These are phyloP conservation scores for Podospora bellae-mahoneyi DNA, from an alignment of 495 filamentous ascomycete genomes.

Conservation along the genomic window DNA sequence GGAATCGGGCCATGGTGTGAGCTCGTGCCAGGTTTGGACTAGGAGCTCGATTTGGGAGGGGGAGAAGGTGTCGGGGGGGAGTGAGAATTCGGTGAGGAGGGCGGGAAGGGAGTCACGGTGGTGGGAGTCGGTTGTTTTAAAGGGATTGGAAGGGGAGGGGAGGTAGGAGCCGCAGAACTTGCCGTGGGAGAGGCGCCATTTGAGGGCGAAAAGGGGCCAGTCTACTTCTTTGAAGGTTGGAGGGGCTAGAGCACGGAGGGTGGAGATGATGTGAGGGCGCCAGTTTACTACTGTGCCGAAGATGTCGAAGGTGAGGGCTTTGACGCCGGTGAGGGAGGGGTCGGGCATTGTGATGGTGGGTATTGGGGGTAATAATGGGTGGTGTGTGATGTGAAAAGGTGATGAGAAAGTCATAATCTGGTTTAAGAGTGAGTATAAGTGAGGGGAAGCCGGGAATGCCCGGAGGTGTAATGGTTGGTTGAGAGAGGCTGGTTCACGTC, in stretches of 20 bases:
- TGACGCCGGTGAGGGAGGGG: constrained; percentile 24
- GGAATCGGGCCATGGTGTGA: constrained; percentile 68
- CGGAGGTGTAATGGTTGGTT: background rate
- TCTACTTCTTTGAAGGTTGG: constrained; percentile 41
- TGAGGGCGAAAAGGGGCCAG: constrained; percentile 60
- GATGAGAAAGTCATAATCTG: background rate
- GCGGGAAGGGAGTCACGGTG: constrained; percentile 58
- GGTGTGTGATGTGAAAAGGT: background rate
- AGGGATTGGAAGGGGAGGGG: constrained; percentile 40
- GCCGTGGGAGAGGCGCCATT: constrained; percentile 65
- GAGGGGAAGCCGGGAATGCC: background rate
- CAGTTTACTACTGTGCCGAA: constrained; percentile 80
- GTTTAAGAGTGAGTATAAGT: background rate
- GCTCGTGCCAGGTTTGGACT: constrained; percentile 63
- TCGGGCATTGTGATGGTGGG: background rate
- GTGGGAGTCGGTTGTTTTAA: constrained; percentile 63
- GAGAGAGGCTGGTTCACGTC: background rate
- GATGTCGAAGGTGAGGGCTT: constrained; percentile 55
- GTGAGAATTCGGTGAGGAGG: constrained; percentile 52
- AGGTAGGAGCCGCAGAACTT: constrained; percentile 56
- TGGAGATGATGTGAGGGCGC: constrained; percentile 57
- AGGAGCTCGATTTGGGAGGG: constrained; percentile 56
- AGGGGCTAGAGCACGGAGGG: constrained; percentile 48
- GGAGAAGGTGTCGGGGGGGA: constrained; percentile 47
- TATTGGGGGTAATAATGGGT: background rate